Evolutionary conservation across 2,329 filamentous ascomycete species (phyloP).

Genomic region (Erysiphe neolycopersici): DNA sequence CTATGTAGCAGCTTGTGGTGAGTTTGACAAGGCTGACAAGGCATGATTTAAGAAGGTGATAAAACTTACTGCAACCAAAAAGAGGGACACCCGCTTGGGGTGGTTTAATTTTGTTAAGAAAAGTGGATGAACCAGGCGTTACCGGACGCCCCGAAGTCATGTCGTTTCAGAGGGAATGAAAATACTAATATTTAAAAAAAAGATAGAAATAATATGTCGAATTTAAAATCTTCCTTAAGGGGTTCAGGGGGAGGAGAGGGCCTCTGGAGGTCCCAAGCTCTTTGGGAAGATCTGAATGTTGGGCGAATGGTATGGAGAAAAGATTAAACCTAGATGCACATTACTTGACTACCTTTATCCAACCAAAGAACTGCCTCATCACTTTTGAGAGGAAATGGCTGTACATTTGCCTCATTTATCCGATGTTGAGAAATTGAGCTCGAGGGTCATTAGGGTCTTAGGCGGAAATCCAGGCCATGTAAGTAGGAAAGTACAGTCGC

Average conservation of each 20-base stretch:
- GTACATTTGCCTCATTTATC: slow-evolving; percentile 21
- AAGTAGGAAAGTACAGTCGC: slow-evolving; percentile 4
- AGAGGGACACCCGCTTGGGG: slow-evolving; percentile 30
- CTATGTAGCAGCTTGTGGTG: slow-evolving; percentile 16
- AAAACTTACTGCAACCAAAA: slow-evolving; percentile 32
- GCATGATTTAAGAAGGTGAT: slow-evolving; percentile 1
- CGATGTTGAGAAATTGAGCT: slow-evolving; percentile 51
- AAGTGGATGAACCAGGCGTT: slow-evolving; percentile 11
- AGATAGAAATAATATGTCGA: background rate
- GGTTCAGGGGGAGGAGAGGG: too few relatives aligned
- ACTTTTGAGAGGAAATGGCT: slow-evolving; percentile 7
- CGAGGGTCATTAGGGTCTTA: slow-evolving; percentile 55
- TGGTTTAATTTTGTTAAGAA: slow-evolving; percentile 29
- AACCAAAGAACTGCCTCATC: background rate
- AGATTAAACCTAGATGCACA: background rate
- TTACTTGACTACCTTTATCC: background rate
- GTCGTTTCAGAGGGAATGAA: background rate
- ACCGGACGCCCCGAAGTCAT: slow-evolving; percentile 3
- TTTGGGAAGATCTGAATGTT: background rate
- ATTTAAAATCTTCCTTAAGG: background rate
- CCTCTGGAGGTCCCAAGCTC: background rate
- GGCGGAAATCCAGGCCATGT: slow-evolving; percentile 79
- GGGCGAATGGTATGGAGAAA: background rate
- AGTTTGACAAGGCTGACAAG: slow-evolving; percentile 4
- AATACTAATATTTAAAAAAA: background rate